Conservation (phyloP, 441 rosid species). For the Gossypium laxum region DNA sequence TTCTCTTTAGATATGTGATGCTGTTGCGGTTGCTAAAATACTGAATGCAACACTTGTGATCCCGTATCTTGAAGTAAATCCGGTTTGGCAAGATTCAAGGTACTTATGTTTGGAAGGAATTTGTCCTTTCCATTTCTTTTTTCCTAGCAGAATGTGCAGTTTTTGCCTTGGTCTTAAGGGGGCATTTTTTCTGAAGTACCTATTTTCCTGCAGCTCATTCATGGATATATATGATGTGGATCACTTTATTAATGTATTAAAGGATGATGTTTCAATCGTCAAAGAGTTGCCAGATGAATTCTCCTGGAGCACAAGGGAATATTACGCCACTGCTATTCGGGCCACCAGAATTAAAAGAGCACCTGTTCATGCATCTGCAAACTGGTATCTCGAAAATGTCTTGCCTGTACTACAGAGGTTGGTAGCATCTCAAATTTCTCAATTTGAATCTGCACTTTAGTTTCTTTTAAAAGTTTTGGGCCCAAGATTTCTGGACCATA, state of each 20-base stretch:
- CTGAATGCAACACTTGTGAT: constrained; percentile 70
- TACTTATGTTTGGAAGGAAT: constrained; percentile 15
- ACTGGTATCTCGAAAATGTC: constrained; percentile 90
- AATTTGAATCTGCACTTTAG: neutral
- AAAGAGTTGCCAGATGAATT: constrained; percentile 70
- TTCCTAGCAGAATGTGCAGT: neutral
- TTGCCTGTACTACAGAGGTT: constrained; percentile 77
- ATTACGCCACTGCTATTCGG: constrained; percentile 66
- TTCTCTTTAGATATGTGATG: constrained; percentile 63
- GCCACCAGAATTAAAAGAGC: constrained; percentile 83
- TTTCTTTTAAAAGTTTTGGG: constrained; percentile 8
- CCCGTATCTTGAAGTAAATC: constrained; percentile 61
- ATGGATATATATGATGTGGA: constrained; percentile 84
- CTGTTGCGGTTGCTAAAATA: constrained; percentile 82
- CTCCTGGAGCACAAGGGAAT: constrained; percentile 94
- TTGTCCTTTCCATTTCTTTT: neutral
- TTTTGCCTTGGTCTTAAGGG: constrained; percentile 13
- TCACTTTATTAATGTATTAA: constrained; percentile 66
- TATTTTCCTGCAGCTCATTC: constrained; percentile 62
- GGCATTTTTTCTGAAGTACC: constrained; percentile 24
- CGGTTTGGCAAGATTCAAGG: constrained; percentile 87
- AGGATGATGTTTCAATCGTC: constrained; percentile 71
- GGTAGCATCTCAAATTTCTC: constrained; percentile 13
- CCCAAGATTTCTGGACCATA: neutral
- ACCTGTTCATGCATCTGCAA: constrained; percentile 87